Base-by-base conservation (phyloP, 208 protist genomes). In the Leishmania aethiopica region DNA sequence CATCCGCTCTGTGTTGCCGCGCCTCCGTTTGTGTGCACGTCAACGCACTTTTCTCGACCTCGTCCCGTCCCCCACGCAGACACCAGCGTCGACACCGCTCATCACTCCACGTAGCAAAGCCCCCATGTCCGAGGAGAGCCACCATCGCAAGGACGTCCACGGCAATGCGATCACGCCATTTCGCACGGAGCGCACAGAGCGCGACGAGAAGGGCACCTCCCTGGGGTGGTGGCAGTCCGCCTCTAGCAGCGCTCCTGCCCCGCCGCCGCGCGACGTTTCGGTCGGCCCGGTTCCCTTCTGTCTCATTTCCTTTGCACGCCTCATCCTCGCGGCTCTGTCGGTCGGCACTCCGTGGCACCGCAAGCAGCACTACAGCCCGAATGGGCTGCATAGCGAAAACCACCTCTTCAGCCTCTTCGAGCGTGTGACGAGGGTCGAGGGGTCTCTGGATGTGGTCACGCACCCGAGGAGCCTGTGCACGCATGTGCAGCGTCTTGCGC, bases 301-400 rank as follows among this genome's bases (percentile, higher is more conserved):
- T 55, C 2, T 86, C 51, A 80, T 93, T 57, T 81, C 86, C 49
- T 77, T 89, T 32, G 55, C 91, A 49, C 78, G 77, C 11, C 78
- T 93, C 32, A 86, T 94, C 66, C 88, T 94, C 49, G 87, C 88
- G 28, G 80, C 86, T 28, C 84, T 92, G 32, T 90, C 90, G 42
- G 78, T 96, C 17, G 87, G 86, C 49, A 78, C 91, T 53, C 91
- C 93, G 76, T 96, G 91, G 90, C 94, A 89, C 71, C 88, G 85
- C 66, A 84, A 83, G 83, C 88, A 88, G 85, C 93, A 96, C 82
- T 93, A 94, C 84, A 74, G 77, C 76, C 77, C 83, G 51, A 74
- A 74, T 47, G 87, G 77, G 3, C 82, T 84, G 53, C 69, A 79
- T 40, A 86, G 84, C 45, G 79, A 73, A 19, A 77, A 87, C 47